phyloP scores from a whole-genome alignment of 805 yeast genomes.

The Metschnikowia gelsemii region DNA sequence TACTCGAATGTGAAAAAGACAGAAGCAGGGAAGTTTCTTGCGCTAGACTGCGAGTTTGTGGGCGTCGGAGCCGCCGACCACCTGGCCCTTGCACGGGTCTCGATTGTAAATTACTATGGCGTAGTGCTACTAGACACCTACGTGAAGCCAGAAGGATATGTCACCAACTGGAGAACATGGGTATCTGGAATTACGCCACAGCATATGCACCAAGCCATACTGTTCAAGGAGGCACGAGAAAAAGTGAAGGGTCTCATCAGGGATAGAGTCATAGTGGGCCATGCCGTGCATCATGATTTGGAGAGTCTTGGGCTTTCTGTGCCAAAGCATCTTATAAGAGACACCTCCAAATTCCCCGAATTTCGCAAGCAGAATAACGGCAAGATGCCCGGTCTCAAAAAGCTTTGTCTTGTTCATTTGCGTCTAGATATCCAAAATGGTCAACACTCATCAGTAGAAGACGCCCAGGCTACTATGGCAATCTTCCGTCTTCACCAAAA shows the following conservation, averaged over 20 bases:
- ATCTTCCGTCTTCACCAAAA: constrained; percentile 62
- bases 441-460: constrained; percentile 85
- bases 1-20: constrained; percentile 29
- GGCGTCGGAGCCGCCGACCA: constrained; percentile 72
- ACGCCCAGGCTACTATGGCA: constrained; percentile 85
- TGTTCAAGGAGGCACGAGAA: constrained; percentile 65
- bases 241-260: constrained; percentile 25
- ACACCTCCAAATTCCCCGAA: constrained; percentile 64
- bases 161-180: constrained; percentile 91
- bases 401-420: constrained; percentile 56
- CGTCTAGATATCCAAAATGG: constrained; percentile 66
- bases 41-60: constrained; percentile 93
- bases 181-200: constrained; percentile 80
- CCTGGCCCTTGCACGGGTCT: constrained; percentile 81
- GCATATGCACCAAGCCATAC: constrained; percentile 65
- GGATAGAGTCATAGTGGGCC: constrained; percentile 72
- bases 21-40: constrained; percentile 68
- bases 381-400: constrained; percentile 71
- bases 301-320: constrained; percentile 65
- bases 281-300: constrained; percentile 79
- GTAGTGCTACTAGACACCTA: constrained; percentile 65
- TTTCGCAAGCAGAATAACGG: constrained; percentile 63
- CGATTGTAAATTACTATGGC: constrained; percentile 83
- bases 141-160: constrained; percentile 72
- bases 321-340: constrained; percentile 63